Conservation (phyloP, 1,139 yeast genomes). For the Saccharomycopsis hybrid region DNA sequence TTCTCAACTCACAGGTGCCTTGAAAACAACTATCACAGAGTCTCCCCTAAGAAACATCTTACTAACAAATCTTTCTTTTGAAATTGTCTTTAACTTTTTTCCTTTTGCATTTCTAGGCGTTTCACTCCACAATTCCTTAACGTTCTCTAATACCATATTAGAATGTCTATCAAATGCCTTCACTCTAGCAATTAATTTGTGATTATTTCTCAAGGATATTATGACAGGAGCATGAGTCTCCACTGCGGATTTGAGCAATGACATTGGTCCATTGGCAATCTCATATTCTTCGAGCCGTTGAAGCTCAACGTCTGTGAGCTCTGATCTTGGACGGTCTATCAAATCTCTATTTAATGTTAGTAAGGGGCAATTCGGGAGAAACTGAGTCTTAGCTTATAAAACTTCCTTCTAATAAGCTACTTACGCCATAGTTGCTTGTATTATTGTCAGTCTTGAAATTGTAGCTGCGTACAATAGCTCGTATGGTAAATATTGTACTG, state of each 20-base stretch:
- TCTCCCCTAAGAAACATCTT: conserved; percentile 94
- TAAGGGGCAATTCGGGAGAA: too few species aligned
- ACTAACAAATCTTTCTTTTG: conserved; percentile 80
- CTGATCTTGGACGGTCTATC: conserved; percentile 67
- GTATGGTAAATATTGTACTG: too few species aligned
- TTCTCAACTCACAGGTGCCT: too few species aligned
- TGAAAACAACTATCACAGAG: conserved; percentile 79
- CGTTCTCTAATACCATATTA: conserved; percentile 86
- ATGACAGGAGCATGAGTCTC: conserved; percentile 70
- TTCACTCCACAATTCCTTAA: conserved; percentile 88
- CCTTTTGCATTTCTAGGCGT: conserved; percentile 58
- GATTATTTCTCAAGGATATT: conserved; percentile 88
- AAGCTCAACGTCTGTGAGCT: conserved; percentile 73
- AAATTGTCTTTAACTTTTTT: conserved; percentile 55
- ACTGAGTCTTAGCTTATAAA: too few species aligned
- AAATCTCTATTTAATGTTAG: conserved; percentile 43
- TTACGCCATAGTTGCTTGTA: too few species aligned
- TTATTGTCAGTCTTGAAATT: too few species aligned
- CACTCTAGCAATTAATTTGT: conserved; percentile 81
- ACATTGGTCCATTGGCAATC: conserved; percentile 85
- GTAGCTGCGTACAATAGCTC: too few species aligned
- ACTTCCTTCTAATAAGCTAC: too few species aligned
- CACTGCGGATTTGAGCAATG: conserved; percentile 75
- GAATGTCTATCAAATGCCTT: conserved; percentile 96
- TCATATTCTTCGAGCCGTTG: conserved; percentile 85